These are phyloP conservation scores for Phaseolus lunatus DNA, from an alignment of 306 rosid genomes.

Conservation along the genomic window DNA sequence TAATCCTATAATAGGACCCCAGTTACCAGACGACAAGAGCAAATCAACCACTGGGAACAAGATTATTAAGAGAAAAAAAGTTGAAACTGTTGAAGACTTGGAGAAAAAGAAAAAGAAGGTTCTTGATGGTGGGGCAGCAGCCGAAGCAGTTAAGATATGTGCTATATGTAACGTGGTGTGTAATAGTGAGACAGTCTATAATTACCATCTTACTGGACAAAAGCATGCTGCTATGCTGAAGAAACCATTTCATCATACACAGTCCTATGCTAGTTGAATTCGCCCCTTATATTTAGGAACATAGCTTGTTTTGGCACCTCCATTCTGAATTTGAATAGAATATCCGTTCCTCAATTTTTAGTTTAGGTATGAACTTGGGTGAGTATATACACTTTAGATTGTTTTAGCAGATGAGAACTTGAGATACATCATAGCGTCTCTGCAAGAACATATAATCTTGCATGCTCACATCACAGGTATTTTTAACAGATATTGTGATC, in stretches of 20 bases:
- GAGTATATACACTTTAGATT: background rate
- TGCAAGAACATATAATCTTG: background rate
- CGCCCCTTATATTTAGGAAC: background rate
- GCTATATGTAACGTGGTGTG: constrained; percentile 58
- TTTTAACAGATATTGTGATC: background rate
- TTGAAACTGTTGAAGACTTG: constrained; percentile 46
- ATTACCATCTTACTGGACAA: constrained; percentile 56
- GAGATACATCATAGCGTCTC: background rate
- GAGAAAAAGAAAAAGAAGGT: constrained; percentile 55
- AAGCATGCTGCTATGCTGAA: constrained; percentile 52
- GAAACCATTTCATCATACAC: constrained; percentile 43
- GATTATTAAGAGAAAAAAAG: constrained; percentile 48
- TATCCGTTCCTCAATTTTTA: background rate
- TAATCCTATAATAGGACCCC: constrained; percentile 51
- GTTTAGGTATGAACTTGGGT: background rate
- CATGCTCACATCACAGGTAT: background rate
- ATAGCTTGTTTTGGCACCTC: constrained; percentile 1
- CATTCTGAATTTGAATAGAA: constrained; percentile 13
- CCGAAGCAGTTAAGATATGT: constrained; percentile 50
- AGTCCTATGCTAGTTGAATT: constrained; percentile 37
- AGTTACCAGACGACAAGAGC: constrained; percentile 6
- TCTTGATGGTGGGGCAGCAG: constrained; percentile 60
- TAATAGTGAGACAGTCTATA: constrained; percentile 55
- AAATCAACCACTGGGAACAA: constrained; percentile 33
- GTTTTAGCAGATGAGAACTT: background rate